Evolutionary conservation across 306 rosid species (phyloP).

Genomic region (Canavalia gladiata): DNA sequence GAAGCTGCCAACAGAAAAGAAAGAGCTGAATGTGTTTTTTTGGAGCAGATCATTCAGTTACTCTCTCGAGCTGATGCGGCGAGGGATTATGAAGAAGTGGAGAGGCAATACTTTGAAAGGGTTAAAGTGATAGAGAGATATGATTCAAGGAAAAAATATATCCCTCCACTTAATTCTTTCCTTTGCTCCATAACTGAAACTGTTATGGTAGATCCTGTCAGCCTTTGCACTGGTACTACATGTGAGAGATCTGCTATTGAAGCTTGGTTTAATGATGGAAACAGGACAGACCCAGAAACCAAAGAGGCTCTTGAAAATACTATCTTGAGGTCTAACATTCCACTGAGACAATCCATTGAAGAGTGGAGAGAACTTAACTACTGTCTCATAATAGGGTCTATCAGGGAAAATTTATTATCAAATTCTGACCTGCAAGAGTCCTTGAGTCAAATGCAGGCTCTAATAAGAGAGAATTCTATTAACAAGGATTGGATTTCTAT

Average conservation of each 20-base stretch:
- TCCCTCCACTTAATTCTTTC: slow-evolving; percentile 71
- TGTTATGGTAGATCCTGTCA: slow-evolving; percentile 91
- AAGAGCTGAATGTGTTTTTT: slow-evolving; percentile 71
- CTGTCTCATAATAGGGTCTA: slow-evolving; percentile 71
- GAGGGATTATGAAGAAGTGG: slow-evolving; percentile 79
- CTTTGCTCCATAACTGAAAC: slow-evolving; percentile 59
- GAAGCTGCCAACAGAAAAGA: slow-evolving; percentile 77
- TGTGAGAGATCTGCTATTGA: slow-evolving; percentile 82
- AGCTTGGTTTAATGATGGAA: slow-evolving; percentile 64
- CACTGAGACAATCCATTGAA: slow-evolving; percentile 77
- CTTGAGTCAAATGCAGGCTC: slow-evolving; percentile 67
- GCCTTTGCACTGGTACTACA: slow-evolving; percentile 89
- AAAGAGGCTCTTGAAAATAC: slow-evolving; percentile 68
- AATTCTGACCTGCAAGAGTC: slow-evolving; percentile 58
- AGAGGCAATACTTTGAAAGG: slow-evolving; percentile 72
- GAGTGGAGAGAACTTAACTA: slow-evolving; percentile 90
- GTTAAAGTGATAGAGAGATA: slow-evolving; percentile 68
- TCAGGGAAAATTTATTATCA: slow-evolving; percentile 57
- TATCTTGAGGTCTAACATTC: slow-evolving; percentile 68
- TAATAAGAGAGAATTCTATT: slow-evolving; percentile 69
- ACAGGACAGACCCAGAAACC: slow-evolving; percentile 71
- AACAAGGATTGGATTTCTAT: slow-evolving; percentile 87
- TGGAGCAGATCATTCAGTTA: slow-evolving; percentile 81
- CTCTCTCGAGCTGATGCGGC: slow-evolving; percentile 93
- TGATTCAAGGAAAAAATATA: slow-evolving; percentile 63